Base-by-base conservation (phyloP, 257 asterid species). In the Fraxinus quadrangulata region DNA sequence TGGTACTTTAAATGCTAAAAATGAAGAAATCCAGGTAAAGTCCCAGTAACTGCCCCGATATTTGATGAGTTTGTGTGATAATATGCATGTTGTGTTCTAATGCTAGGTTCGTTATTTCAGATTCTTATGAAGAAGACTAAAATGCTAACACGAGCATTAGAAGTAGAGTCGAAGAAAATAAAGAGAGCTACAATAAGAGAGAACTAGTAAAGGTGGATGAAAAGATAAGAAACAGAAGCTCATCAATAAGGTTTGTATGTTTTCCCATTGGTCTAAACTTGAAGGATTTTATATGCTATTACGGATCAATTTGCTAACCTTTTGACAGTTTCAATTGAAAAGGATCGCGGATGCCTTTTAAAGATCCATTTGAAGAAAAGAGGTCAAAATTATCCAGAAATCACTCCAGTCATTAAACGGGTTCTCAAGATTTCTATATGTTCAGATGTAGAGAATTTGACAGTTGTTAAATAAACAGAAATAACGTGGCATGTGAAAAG, bases 21-120 rank as follows among this genome's bases (percentile, higher is more conserved):
- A 91, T 23, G 98, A 91, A 78, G 96, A 91, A 74, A 89, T 92
- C 71, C 89, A 89, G 94, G 99, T 91, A 77, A 54, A 19, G 73
- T 26, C 40, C 10, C 10, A 17, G 10, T 28, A 23, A 70, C 23
- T 40, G 31, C 24, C 28, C 28, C 11, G 4, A 6, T 74, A 71
- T 65, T 3, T 31, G 23, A 45, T 24, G 23, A 45, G 67, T 63
- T 23, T 9, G 17, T 24, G 24, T 68, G 63, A 3, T 42, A 24
- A 40, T 72, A 75, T 26, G 69, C 31, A 39, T 70, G 59, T 45
- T 72, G 10, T 21, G 76, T 49, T 28, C 56, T 51, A 66, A 76
- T 54, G 23, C 70, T 2, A 40, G 17, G 12, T 75, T 61, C 30
- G 65, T 6, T 42, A n/a, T 80, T 74, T 1, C 91, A 94, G 99